Evolutionary conservation across 257 asterid species (phyloP), one percentile per base, ranked within the genome.

Genomic region (Solanum ossicruentum): DNA sequence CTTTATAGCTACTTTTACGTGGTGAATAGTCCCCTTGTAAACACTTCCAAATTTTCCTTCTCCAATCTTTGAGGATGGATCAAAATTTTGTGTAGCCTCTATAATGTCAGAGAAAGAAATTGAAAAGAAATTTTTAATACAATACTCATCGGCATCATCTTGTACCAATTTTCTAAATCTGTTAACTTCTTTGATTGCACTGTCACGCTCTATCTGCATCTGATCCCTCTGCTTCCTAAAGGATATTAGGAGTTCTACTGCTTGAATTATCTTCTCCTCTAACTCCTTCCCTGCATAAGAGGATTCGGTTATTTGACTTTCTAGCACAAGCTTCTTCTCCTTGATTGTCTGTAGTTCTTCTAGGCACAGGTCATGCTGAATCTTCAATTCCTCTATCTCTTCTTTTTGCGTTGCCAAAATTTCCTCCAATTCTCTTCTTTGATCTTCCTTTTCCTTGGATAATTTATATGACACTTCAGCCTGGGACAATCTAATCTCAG

Each of bases 241-340:
- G 61, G 88, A 85, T 80, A 91, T 90, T 89, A 96, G 89, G 87
- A 96, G 97, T 84, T 93, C 87, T 87, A 93, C 98, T 61, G 98
- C 99, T 88, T 94, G 99, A 90, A 94, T 84, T 80, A 95, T 90
- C 89, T 93, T 96, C 85, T 91, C 97, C 91, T 92, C 99, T 39
- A 96, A 88, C 92, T 94, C 98, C 88, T 92, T 86, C 92, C 94
- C 99, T 17, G 92, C 86, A 89, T 84, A 43, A 73, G 69, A 61
- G 83, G 91, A 89, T 87, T 92, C 93, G 54, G 85, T 84, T 61
- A 95, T 89, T 84, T 91, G 93, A 71, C 87, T 91, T 90, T 93
- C 94, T 83, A 95, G 92, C 58, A 85, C 84, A 88, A 92, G 91
- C 85, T 87, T 91, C 86, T 89, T 93, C 87, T 83, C 88, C 85